Conservation (phyloP, 345 rosid genomes). For the Populus davidiana region DNA sequence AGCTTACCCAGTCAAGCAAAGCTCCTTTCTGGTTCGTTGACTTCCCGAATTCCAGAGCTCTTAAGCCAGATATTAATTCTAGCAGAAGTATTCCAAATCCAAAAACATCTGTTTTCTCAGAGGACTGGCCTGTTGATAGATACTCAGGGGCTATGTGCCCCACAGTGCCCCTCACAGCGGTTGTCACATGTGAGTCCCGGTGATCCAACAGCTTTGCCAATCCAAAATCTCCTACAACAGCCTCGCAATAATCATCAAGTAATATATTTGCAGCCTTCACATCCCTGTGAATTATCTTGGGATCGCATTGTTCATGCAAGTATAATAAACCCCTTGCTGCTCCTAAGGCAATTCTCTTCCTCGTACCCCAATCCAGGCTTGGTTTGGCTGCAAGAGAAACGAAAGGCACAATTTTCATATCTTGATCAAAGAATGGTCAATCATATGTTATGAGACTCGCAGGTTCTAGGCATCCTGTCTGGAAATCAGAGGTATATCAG, state of each 20-base stretch:
- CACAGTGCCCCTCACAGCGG: constrained; percentile 92
- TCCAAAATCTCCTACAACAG: constrained; percentile 93
- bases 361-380: constrained; percentile 79
- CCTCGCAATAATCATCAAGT: constrained; percentile 80
- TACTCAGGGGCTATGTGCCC: constrained; percentile 98
- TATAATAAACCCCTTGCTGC: constrained; percentile 89
- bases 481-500: not conserved
- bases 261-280: constrained; percentile 95
- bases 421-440: not conserved
- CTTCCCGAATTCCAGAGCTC: constrained; percentile 86
- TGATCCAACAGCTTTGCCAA: constrained; percentile 92
- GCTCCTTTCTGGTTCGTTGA: constrained; percentile 83
- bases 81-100: constrained; percentile 90
- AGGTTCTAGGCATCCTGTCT: not conserved
- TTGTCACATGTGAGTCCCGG: constrained; percentile 81
- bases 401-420: too few species aligned
- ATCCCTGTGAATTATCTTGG: constrained; percentile 92
- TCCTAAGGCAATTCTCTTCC: constrained; percentile 84
- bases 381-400: constrained; percentile 59
- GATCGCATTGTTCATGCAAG: constrained; percentile 95
- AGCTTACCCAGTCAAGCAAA: constrained; percentile 82
- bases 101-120: constrained; percentile 94
- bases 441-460: not conserved
- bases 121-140: constrained; percentile 90
- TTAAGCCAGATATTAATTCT: constrained; percentile 70